Evolutionary conservation across 306 rosid species (phyloP), one percentile per base, ranked within the genome.

Genomic region (Castanopsis chinensis): DNA sequence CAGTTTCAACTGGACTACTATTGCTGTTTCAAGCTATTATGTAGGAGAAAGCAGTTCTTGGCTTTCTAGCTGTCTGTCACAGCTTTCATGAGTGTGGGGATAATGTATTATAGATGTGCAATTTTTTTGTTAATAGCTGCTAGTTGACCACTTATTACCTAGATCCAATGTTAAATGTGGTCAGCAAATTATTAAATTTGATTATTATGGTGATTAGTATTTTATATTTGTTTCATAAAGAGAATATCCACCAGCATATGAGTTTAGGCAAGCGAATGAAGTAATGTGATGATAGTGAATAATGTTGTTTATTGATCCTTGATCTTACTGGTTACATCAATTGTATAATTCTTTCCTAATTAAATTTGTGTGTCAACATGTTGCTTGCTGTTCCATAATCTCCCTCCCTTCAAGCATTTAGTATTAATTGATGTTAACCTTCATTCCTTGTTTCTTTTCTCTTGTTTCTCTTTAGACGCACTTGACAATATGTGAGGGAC

Each of bases 401-500:
- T 71, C 55, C 77, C n/a, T 57, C 43, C 28, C 54, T 2, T 43
- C 33, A 21, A 51, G 30, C 30, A 28, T 69, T 37, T 75, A 35
- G 23, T 61, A 18, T 21, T 51, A 5, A 27, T 20, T 59, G 56
- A 35, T 25, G 49, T 33, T 74, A 79, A 74, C 17, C 25, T 32
- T 15, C 72, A 35, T 56, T 17, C 53, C 68, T 54, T 71, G n/a
- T 64, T 60, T 75, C 76, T 77, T n/a, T 58, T 25, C 81, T 5
- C 6, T 35, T 6, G 7, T 69, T 79, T 82, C 73, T 76, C 33
- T 67, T 65, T 85, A 94, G 98, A 92, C 93, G 49, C 90, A 90
- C 54, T 85, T 94, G 55, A 92, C 98, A 17, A 94, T 94, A 77
- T 94, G 97, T 4, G 97, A 94, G 89, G 98, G 98, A 37, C 90